phyloP scores from a whole-genome alignment of 2,329 filamentous ascomycete species.

The Aspergillus amoenus region DNA sequence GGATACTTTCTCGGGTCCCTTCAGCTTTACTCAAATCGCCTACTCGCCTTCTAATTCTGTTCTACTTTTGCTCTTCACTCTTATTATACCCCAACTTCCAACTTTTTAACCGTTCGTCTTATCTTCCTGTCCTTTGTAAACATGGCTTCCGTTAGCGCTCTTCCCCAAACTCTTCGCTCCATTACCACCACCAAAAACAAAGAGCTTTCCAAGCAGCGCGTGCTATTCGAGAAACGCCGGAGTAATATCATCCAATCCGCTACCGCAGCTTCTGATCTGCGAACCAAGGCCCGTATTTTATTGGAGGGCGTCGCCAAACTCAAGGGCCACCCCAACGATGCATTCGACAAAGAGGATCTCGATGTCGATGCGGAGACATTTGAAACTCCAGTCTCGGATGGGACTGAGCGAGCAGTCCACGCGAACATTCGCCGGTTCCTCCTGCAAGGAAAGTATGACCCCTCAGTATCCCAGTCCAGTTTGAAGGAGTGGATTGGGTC shows the following conservation, averaged over 20 bases:
- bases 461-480: slow-evolving; percentile 50
- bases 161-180: slow-evolving; percentile 55
- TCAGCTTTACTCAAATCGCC: background rate
- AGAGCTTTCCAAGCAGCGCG: slow-evolving; percentile 55
- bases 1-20: background rate
- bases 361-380: slow-evolving; percentile 20
- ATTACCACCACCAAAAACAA: slow-evolving; percentile 58
- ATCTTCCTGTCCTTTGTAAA: background rate
- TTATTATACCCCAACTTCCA: background rate
- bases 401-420: slow-evolving; percentile 27
- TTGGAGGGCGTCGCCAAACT: slow-evolving; percentile 39
- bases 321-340: slow-evolving; percentile 37
- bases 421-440: slow-evolving; percentile 53
- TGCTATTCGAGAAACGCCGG: slow-evolving; percentile 51
- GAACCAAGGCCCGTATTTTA: slow-evolving; percentile 33
- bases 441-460: slow-evolving; percentile 54
- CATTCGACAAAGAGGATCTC: slow-evolving; percentile 34
- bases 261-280: slow-evolving; percentile 27
- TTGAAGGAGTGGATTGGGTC: slow-evolving; percentile 49
- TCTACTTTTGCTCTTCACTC: background rate
- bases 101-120: background rate
- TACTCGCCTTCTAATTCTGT: background rate
- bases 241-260: slow-evolving; percentile 39
- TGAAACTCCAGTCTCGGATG: slow-evolving; percentile 15
- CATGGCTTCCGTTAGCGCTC: slow-evolving; percentile 36